Evolutionary conservation across 140 eudicot genomes (phyloP), one percentile per base, ranked within the genome.

Genomic region (Flaveria floridana): DNA sequence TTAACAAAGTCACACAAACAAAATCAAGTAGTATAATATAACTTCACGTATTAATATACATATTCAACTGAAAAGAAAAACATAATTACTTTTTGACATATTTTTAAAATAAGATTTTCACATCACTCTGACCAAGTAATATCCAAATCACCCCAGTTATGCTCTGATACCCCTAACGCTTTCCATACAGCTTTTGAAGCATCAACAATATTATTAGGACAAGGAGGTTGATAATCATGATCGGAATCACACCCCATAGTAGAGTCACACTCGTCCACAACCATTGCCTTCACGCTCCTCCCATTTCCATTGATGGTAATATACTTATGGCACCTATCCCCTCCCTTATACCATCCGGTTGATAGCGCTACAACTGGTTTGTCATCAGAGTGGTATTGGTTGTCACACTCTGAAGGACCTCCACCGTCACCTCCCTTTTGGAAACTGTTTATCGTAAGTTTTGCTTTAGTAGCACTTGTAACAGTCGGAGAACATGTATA

Each of bases 181-280:
- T 80, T 74, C 84, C 84, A 79, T 14, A 73, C 83, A 1, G 79
- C 80, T 68, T 80, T 80, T 10, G 80, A 80, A 12, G 80, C 80
- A 39, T 80, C 84, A 34, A 80, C 84, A 15, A 80, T 80, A 21
- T 80, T 80, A 37, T 80, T 74, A 28, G 67, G 84, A 15, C 84
- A 80, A 3, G 84, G 84, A 13, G 80, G 80, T 53, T 80, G 80
- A 65, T 80, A 74, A 68, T 74, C 84, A 67, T 80, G 83, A 46
- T 73, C 83, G 0, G 0, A 37, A 23, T 80, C 79, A 80, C 80
- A 80, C 4, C 83, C 83, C 79, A 72, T 79, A 41, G 79, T 79
- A n/a, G 83, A 79, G 68, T 73, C 83, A 25, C 75, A 73, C 73
- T 79, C 83, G 46, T 79, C 83, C 25, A 79, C 83, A 42, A 79